These are phyloP conservation scores for Craspedostauros australis DNA, from an alignment of 108 stramenopile genomes.

Conservation along the genomic window DNA sequence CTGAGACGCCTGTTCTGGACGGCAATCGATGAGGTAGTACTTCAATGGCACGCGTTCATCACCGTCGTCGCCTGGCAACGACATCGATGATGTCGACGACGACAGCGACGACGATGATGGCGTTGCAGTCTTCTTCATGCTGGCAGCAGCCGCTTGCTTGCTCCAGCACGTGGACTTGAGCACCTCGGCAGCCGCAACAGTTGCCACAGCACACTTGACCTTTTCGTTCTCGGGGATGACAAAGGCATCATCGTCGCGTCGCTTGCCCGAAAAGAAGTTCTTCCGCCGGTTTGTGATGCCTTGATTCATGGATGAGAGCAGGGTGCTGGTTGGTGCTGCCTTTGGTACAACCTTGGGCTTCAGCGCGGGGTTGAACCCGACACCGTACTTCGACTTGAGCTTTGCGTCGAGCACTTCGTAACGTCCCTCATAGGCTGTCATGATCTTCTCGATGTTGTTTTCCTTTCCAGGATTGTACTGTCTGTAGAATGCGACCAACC, in stretches of 20 bases:
- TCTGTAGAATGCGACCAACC: conserved; percentile 74
- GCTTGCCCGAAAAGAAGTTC: conserved; percentile 17
- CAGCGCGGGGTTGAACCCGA: conserved; percentile 72
- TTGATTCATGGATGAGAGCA: conserved; percentile 15
- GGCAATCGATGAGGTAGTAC: conserved; percentile 73
- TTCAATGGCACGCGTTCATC: conserved; percentile 33
- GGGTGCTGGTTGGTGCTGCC: conserved; percentile 33
- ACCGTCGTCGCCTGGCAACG: conserved; percentile 6
- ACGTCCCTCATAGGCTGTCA: conserved; percentile 64
- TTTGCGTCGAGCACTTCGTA: conserved; percentile 71
- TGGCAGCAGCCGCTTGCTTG: conserved; percentile 28
- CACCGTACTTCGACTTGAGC: conserved; percentile 69
- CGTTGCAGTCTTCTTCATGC: conserved; percentile 9
- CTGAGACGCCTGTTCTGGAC: conserved; percentile 46
- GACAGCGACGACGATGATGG: not conserved
- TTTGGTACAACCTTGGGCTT: conserved; percentile 34
- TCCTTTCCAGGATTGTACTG: conserved; percentile 71
- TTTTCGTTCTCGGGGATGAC: not conserved
- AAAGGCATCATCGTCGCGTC: conserved; percentile 4
- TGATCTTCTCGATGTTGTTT: conserved; percentile 68
- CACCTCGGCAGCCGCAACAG: conserved; percentile 61
- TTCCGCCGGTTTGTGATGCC: conserved; percentile 4
- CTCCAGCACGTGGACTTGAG: conserved; percentile 63
- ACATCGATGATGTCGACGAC: too few relatives aligned
- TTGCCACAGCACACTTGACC: conserved; percentile 41